A percentile compares a stretch with the other conserved stretches of the same genome.
These are phyloP conservation scores for Erysiphe pulchra DNA, from an alignment of 2,329 filamentous ascomycete species.

Conservation along the genomic window DNA sequence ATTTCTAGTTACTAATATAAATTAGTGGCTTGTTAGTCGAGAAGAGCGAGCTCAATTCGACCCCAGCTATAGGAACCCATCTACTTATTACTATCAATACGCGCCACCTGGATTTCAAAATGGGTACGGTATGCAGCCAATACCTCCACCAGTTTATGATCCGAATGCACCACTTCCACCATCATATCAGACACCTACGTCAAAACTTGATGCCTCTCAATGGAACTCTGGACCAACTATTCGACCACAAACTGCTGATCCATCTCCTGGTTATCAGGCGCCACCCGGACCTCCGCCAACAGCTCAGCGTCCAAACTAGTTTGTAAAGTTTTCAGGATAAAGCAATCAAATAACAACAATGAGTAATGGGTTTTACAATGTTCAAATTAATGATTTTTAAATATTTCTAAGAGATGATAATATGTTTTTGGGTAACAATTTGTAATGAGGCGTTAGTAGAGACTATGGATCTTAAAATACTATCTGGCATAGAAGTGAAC, in stretches of 20 bases:
- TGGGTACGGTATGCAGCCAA: slow-evolving; percentile 22
- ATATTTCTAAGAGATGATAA: too few relatives aligned
- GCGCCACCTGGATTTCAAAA: slow-evolving; percentile 6
- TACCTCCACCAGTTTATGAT: slow-evolving; percentile 30
- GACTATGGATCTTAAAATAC: too few relatives aligned
- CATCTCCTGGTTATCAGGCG: slow-evolving; percentile 16
- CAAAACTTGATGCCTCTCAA: slow-evolving; percentile 29
- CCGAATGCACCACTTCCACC: slow-evolving; percentile 25
- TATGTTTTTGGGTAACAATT: too few relatives aligned
- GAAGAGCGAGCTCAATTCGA: slow-evolving; percentile 10
- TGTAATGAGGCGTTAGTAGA: too few relatives aligned
- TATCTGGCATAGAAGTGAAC: too few relatives aligned
- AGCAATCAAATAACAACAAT: too few relatives aligned
- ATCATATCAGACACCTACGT: slow-evolving; percentile 24
- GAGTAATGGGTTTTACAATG: too few relatives aligned
- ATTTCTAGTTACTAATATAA: not conserved
- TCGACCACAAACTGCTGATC: slow-evolving; percentile 10
- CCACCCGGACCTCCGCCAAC: slow-evolving; percentile 24
- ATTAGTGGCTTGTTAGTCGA: slow-evolving; percentile 13
- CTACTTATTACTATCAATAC: slow-evolving; percentile 18
- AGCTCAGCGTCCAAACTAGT: too few relatives aligned
- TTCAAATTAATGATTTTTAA: too few relatives aligned
- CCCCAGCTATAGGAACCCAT: slow-evolving; percentile 22
- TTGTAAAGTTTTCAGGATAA: too few relatives aligned
- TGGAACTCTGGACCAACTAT: slow-evolving; percentile 13